Base-by-base conservation (phyloP, 257 asterid species). In the Nemophila menziesii region DNA sequence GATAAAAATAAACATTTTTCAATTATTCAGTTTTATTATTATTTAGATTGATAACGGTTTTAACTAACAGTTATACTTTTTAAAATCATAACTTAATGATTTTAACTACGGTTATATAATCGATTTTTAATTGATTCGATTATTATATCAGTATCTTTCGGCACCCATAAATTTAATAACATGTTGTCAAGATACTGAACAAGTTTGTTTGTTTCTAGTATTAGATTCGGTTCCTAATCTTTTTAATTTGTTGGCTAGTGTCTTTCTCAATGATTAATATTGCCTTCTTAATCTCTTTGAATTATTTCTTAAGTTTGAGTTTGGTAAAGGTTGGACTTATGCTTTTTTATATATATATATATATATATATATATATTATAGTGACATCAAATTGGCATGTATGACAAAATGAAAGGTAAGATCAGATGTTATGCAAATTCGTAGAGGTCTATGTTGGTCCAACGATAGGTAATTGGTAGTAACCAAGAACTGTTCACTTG, bases 361-460 rank as follows among this genome's bases (percentile, higher is more conserved):
- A n/a, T n/a, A n/a, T n/a, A n/a, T n/a, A n/a, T n/a, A n/a, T n/a
- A n/a, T n/a, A n/a, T n/a, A 29, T 29, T 2, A 11, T 22, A 22
- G 33, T 33, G 48, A 39, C 16, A 26, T 10, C 9, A 7, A 13
- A n/a, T n/a, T n/a, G n/a, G n/a, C n/a, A n/a, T n/a, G n/a, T n/a
- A 52, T 51, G 70, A 52, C 52, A 63, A 52, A 46, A 45, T 39
- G 22, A 51, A 12, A 12, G 20, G 48, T 22, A 47, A 40, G 34
- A 16, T 20, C n/a, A n/a, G 39, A 52, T 33, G 23, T 8, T 44
- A 24, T 24, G n/a, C 4, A 24, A 20, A 45, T 23, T 8, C 4
- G 17, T 4, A 10, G 10, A 19, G 33, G 33, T 24, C n/a, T 11
- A 8, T 36, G 40, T 24, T 20, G 23, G 44, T 11, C 11, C 14